Conservation (phyloP, 805 yeast genomes). For the Pichia gijzeniarum region DNA sequence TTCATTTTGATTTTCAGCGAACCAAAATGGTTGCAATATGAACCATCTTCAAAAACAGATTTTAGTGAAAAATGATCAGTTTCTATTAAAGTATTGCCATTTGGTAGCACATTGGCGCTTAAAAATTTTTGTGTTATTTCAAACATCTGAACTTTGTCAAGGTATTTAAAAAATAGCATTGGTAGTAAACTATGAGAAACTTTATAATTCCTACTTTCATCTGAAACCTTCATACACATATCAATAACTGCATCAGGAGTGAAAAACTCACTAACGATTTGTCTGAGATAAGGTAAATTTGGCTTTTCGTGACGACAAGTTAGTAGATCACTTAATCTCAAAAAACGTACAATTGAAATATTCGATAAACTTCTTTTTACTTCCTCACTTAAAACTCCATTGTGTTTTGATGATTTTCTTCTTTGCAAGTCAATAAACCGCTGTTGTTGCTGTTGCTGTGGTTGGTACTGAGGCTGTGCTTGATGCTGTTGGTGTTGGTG, state of each 20-base stretch:
- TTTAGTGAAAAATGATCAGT: conserved; percentile 43
- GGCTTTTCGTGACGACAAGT: conserved; percentile 31
- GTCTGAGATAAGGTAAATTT: conserved; percentile 45
- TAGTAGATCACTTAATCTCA: conserved; percentile 44
- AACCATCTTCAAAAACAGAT: conserved; percentile 61
- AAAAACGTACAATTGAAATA: conserved; percentile 43
- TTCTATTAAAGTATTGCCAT: conserved; percentile 49
- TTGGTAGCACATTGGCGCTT: conserved; percentile 46
- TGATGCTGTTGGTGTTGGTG: conserved; percentile 16
- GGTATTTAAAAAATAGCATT: conserved; percentile 46
- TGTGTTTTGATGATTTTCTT: conserved; percentile 5
- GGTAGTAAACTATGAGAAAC: conserved; percentile 62
- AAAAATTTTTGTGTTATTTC: conserved; percentile 45
- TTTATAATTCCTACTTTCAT: conserved; percentile 53
- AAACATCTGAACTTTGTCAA: conserved; percentile 45
- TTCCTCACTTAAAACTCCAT: conserved; percentile 16
- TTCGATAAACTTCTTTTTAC: conserved; percentile 35
- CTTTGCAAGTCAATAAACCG: neutral
- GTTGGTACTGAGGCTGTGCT: conserved; percentile 3
- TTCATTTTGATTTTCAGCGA: conserved; percentile 57
- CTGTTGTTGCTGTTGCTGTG: conserved; percentile 7
- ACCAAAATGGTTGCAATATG: conserved; percentile 57
- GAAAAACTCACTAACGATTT: conserved; percentile 44
- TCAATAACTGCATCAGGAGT: conserved; percentile 44
- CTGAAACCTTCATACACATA: conserved; percentile 39